Conservation (phyloP, 345 rosid genomes). For the Salix udensis region DNA sequence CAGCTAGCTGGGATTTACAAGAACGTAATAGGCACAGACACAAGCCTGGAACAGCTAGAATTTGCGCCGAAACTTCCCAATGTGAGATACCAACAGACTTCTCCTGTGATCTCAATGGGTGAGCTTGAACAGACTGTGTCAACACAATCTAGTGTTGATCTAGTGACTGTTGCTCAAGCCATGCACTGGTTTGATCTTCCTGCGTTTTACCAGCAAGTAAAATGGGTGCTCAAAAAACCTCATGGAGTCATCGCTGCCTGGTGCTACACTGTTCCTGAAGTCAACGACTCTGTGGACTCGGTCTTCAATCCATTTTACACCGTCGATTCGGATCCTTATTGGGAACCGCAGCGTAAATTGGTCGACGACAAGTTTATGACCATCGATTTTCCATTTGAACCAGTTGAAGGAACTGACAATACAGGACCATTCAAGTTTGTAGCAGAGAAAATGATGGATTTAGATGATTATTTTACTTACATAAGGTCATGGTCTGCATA, state of each 20-base stretch:
- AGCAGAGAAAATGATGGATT: slow-evolving; percentile 49
- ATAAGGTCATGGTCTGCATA: slow-evolving; percentile 65
- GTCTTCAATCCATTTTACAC: slow-evolving; percentile 47
- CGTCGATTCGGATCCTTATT: slow-evolving; percentile 37
- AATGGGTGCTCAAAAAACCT: slow-evolving; percentile 67
- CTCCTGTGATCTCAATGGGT: slow-evolving; percentile 40
- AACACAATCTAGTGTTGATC: slow-evolving; percentile 42
- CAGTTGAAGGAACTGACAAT: slow-evolving; percentile 38
- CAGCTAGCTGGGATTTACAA: slow-evolving; percentile 67
- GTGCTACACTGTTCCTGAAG: slow-evolving; percentile 74
- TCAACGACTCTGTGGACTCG: slow-evolving; percentile 46
- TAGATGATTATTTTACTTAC: slow-evolving; percentile 52
- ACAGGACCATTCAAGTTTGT: slow-evolving; percentile 59
- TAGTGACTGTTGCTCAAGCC: slow-evolving; percentile 75
- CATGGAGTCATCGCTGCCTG: slow-evolving; percentile 71
- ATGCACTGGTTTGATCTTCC: slow-evolving; percentile 73
- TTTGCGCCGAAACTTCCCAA: slow-evolving; percentile 55
- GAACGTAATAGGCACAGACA: slow-evolving; percentile 72
- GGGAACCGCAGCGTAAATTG: slow-evolving; percentile 55
- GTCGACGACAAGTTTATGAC: slow-evolving; percentile 54
- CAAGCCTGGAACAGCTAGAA: slow-evolving; percentile 70
- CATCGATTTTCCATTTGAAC: slow-evolving; percentile 69
- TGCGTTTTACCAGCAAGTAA: slow-evolving; percentile 52
- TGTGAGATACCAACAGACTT: slow-evolving; percentile 51
- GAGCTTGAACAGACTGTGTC: slow-evolving; percentile 46